Conservation (phyloP, 495 filamentous ascomycete species). For the Parathielavia hyrcaniae region DNA sequence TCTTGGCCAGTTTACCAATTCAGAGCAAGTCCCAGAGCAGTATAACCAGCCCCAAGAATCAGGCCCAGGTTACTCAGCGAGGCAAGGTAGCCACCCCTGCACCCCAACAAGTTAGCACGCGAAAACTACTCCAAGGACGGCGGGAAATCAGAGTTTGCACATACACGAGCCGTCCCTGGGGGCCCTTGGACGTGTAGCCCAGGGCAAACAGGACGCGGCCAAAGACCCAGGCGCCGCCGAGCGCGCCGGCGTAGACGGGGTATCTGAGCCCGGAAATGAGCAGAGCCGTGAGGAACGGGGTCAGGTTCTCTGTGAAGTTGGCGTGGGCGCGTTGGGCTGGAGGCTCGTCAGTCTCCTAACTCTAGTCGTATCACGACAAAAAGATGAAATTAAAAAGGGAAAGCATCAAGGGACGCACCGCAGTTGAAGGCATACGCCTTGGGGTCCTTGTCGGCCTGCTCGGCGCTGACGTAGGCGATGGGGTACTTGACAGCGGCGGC, state of each 20-base stretch:
- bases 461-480: conserved; percentile 55
- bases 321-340: conserved; percentile 63
- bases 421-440: conserved; percentile 48
- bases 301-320: conserved; percentile 63
- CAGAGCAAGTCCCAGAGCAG: conserved; percentile 28
- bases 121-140: not conserved
- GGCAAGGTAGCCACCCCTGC: conserved; percentile 21
- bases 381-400: not conserved
- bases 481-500: conserved; percentile 56
- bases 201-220: conserved; percentile 49
- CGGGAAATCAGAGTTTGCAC: conserved; percentile 15
- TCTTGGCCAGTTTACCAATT: conserved; percentile 20
- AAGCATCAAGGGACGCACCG: conserved; percentile 22
- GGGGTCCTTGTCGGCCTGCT: conserved; percentile 52
- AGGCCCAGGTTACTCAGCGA: conserved; percentile 25
- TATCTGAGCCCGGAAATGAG: conserved; percentile 51
- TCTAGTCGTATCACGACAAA: too few relatives aligned
- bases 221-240: conserved; percentile 54
- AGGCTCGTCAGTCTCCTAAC: conserved; percentile 28
- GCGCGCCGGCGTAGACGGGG: conserved; percentile 46
- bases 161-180: conserved; percentile 30
- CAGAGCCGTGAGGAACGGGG: conserved; percentile 52
- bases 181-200: conserved; percentile 51
- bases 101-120: not conserved
- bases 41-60: conserved; percentile 33